Percentiles rank a stretch among this genome's conserved stretches.
These are phyloP conservation scores for Clavispora phyllophila DNA, from an alignment of 805 yeast species.

Conservation along the genomic window DNA sequence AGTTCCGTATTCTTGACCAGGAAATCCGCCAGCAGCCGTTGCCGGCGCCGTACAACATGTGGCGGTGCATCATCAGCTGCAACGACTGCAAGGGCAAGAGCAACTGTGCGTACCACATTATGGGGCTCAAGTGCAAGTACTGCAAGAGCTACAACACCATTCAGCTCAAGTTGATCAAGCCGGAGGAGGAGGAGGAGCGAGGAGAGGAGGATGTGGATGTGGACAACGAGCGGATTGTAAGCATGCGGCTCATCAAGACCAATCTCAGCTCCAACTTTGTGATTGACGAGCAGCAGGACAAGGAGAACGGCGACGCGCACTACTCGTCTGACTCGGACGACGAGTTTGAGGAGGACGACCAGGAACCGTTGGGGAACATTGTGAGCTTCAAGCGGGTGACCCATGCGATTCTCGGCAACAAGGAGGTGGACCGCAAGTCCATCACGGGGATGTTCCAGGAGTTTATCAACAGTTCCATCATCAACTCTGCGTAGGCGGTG, in stretches of 20 bases:
- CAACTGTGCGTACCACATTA: constrained; percentile 67
- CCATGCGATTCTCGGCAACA: constrained; percentile 11
- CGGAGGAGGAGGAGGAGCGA: constrained; percentile 40
- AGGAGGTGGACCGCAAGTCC: constrained; percentile 25
- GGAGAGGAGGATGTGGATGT: constrained; percentile 9
- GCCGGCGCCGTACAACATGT: constrained; percentile 72
- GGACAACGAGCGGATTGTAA: constrained; percentile 12
- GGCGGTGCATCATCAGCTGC: constrained; percentile 75
- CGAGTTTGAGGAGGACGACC: constrained; percentile 20
- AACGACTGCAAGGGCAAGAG: constrained; percentile 87
- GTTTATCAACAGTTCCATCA: constrained; percentile 28
- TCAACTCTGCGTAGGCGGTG: constrained; percentile 1
- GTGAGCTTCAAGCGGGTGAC: constrained; percentile 24
- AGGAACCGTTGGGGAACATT: constrained; percentile 15
- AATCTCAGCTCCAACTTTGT: constrained; percentile 33
- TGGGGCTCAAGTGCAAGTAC: constrained; percentile 83
- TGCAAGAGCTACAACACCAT: constrained; percentile 86
- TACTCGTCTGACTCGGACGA: constrained; percentile 23
- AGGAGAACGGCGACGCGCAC: constrained; percentile 7
- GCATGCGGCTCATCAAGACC: constrained; percentile 30
- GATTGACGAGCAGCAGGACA: constrained; percentile 23
- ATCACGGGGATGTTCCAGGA: constrained; percentile 34
- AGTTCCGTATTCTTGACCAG: constrained; percentile 78
- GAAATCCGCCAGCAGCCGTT: constrained; percentile 73
- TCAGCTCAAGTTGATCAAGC: constrained; percentile 65